phyloP scores from a whole-genome alignment of 805 yeast species.

The Zygoascus ofunaensis region DNA sequence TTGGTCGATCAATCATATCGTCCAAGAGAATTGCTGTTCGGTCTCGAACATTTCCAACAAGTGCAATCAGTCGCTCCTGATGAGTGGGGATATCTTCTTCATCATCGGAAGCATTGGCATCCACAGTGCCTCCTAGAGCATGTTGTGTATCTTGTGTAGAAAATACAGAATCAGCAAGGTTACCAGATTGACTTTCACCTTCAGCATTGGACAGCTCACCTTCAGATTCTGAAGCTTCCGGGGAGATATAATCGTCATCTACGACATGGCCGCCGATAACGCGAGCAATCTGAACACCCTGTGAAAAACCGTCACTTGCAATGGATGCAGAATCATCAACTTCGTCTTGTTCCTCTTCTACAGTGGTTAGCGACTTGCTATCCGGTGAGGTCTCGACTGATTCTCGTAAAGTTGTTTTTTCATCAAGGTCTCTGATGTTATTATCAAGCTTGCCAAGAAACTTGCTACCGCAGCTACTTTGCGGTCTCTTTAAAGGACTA shows the following conservation, averaged over 20 bases:
- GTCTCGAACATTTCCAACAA: constrained; percentile 91
- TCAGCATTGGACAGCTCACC: constrained; percentile 21
- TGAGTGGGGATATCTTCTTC: constrained; percentile 68
- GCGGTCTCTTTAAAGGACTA: constrained; percentile 1
- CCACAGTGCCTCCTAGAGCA: constrained; percentile 74
- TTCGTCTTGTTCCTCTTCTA: constrained; percentile 14
- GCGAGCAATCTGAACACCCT: constrained; percentile 80
- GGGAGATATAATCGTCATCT: constrained; percentile 59
- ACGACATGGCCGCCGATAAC: constrained; percentile 96
- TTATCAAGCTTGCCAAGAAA: not conserved
- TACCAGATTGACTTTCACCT: constrained; percentile 5
- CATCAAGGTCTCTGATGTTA: too few species aligned
- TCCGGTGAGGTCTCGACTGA: not conserved
- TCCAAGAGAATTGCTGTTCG: constrained; percentile 90
- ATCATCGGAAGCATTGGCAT: constrained; percentile 64
- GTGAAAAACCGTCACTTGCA: constrained; percentile 14
- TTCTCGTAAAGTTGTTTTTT: too few species aligned
- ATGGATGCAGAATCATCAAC: constrained; percentile 17
- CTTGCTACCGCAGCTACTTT: not conserved
- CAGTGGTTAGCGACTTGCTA: not conserved
- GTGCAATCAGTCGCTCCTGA: constrained; percentile 79
- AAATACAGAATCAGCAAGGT: constrained; percentile 5
- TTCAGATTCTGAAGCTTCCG: constrained; percentile 26
- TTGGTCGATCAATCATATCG: constrained; percentile 95
- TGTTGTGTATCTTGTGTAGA: constrained; percentile 30